Conservation (phyloP, 139 green algal species). For the Micromonas pusilla region DNA sequence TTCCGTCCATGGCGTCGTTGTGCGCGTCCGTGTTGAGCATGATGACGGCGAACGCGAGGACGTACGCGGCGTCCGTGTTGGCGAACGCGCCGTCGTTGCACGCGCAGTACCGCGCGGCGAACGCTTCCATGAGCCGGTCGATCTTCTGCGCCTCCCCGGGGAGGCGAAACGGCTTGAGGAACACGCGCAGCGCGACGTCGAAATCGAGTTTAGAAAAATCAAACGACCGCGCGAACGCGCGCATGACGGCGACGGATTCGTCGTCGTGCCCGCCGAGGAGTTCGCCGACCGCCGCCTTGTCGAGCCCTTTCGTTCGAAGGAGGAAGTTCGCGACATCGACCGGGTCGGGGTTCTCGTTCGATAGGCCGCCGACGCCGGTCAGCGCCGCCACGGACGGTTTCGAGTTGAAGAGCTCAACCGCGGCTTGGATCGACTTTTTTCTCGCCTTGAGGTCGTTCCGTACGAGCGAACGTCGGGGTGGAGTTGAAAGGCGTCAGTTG, state of each 20-base stretch:
- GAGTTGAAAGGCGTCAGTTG: too few species aligned
- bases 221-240: slow-evolving; percentile 86
- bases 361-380: too few species aligned
- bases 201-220: slow-evolving; percentile 80
- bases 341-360: slow-evolving; percentile 22
- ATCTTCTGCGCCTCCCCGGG: slow-evolving; percentile 99
- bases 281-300: slow-evolving; percentile 89
- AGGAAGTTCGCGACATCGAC: slow-evolving; percentile 64
- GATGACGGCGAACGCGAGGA: slow-evolving; percentile 96
- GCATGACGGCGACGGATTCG: slow-evolving; percentile 87
- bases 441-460: too few species aligned
- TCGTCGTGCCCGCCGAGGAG: slow-evolving; percentile 91
- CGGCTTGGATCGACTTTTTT: too few species aligned
- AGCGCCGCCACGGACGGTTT: too few species aligned
- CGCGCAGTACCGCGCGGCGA: slow-evolving; percentile 84
- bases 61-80: slow-evolving; percentile 87
- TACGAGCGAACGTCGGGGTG: too few species aligned
- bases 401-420: too few species aligned
- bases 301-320: slow-evolving; percentile 53
- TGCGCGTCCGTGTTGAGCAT: slow-evolving; percentile 99
- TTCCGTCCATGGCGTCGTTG: slow-evolving; percentile 65
- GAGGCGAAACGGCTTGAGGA: slow-evolving; percentile 51
- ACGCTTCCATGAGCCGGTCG: slow-evolving; percentile 98
- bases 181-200: slow-evolving; percentile 76
- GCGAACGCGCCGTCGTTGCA: slow-evolving; percentile 85